Percentiles rank a stretch among this genome's conserved stretches.
These are phyloP conservation scores for Dianthus caryophyllus DNA, from an alignment of 148 eudicot genomes.

Conservation along the genomic window DNA sequence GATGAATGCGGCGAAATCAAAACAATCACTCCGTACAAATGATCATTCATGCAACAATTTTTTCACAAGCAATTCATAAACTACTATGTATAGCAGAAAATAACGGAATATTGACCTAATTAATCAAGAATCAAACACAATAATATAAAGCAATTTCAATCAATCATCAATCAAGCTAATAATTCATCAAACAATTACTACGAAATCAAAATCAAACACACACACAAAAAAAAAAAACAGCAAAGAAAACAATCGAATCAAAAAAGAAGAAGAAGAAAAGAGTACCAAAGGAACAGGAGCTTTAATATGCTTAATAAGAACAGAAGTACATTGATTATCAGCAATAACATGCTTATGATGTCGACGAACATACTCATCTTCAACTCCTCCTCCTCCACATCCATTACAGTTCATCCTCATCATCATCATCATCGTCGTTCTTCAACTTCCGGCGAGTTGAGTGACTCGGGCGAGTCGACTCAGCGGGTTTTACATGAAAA, in stretches of 20 bases:
- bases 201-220: too few relatives aligned
- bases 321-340: conserved; percentile 65
- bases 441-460: not conserved
- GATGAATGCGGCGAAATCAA: too few relatives aligned
- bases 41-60: too few relatives aligned
- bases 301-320: conserved; percentile 71
- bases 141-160: too few relatives aligned
- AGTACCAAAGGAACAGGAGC: conserved; percentile 78
- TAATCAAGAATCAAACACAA: too few relatives aligned
- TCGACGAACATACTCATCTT: conserved; percentile 49
- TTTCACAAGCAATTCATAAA: too few relatives aligned
- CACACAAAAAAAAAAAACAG: not conserved
- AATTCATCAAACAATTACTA: too few relatives aligned
- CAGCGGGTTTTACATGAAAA: not conserved
- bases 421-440: not conserved
- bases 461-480: conserved; percentile 13
- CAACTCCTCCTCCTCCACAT: conserved; percentile 23
- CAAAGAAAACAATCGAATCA: not conserved
- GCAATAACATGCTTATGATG: conserved; percentile 52
- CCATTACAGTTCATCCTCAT: conserved; percentile 38
- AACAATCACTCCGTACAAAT: too few relatives aligned
- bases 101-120: too few relatives aligned
- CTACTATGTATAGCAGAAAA: too few relatives aligned
- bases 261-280: not conserved
- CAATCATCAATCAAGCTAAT: too few relatives aligned